These are phyloP conservation scores for Cichorium intybus DNA, from an alignment of 140 eudicot species.

Conservation along the genomic window DNA sequence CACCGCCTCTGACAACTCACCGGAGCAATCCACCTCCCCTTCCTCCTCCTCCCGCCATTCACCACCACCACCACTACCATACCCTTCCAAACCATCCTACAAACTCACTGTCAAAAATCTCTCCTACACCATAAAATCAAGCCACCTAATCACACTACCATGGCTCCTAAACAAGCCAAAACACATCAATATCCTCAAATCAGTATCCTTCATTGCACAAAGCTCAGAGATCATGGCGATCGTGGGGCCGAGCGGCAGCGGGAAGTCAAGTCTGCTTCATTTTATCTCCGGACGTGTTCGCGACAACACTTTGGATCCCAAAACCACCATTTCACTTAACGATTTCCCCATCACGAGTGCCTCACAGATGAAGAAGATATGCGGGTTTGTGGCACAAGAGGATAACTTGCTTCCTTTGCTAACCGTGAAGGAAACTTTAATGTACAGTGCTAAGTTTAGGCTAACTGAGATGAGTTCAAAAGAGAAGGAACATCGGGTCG, in stretches of 20 bases:
- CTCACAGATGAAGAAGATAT: conserved; percentile 67
- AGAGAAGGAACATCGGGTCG: conserved; percentile 66
- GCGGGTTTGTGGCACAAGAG: conserved; percentile 95
- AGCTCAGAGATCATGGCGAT: conserved; percentile 83
- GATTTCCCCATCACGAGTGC: conserved; percentile 51
- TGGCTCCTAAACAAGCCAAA: conserved; percentile 30
- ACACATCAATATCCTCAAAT: conserved; percentile 58
- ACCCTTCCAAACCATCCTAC: conserved; percentile 40
- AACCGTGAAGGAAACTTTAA: conserved; percentile 84
- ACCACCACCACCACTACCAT: conserved; percentile 26
- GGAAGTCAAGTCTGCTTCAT: conserved; percentile 82
- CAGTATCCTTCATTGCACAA: conserved; percentile 73
- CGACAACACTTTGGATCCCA: conserved; percentile 55
- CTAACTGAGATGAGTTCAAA: conserved; percentile 42
- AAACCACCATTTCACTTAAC: conserved; percentile 52
- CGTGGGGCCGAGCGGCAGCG: conserved; percentile 98
- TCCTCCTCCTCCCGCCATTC: conserved; percentile 71
- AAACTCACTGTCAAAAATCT: conserved; percentile 56
- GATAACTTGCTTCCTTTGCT: conserved; percentile 86
- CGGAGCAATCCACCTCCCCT: conserved; percentile 55
- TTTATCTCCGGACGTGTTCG: conserved; percentile 75
- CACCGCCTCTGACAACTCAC: conserved; percentile 55
- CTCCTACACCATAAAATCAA: conserved; percentile 65
- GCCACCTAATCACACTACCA: conserved; percentile 15
- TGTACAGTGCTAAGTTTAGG: conserved; percentile 82